A percentile compares a stretch with the other conserved stretches of the same genome.
Conservation (phyloP, 169 alveolate species). For the Plasmodium coatneyi region DNA sequence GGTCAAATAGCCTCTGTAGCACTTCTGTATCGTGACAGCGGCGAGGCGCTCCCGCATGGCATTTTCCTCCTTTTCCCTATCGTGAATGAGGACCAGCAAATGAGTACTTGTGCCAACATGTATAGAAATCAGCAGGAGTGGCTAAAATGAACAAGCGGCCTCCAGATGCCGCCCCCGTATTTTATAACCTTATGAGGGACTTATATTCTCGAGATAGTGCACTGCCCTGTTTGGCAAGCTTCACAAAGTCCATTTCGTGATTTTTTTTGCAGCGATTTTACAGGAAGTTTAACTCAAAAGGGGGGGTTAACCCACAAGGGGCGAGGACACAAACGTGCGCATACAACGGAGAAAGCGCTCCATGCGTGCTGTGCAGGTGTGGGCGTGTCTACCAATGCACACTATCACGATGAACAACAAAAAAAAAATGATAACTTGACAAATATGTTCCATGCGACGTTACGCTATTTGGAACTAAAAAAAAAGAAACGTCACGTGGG, state of each 20-base stretch:
- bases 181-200: conserved; percentile 31
- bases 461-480: not conserved
- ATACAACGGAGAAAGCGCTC: not conserved
- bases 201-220: conserved; percentile 25
- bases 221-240: conserved; percentile 14
- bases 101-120: not conserved
- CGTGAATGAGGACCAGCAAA: not conserved
- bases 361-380: not conserved
- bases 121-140: not conserved
- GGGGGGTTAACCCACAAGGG: not conserved
- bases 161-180: not conserved
- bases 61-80: conserved; percentile 56
- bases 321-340: not conserved
- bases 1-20: conserved; percentile 22
- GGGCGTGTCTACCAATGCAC: not conserved
- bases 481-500: not conserved
- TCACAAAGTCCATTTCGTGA: conserved; percentile 16
- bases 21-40: conserved; percentile 50
- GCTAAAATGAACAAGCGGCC: not conserved
- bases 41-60: conserved; percentile 24
- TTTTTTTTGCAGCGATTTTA: not conserved
- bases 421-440: not conserved
- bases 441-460: not conserved
- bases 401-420: not conserved
- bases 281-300: not conserved